These are phyloP conservation scores for Ilyonectria sp. DNA, from an alignment of 2,329 filamentous ascomycete species.

Conservation along the genomic window DNA sequence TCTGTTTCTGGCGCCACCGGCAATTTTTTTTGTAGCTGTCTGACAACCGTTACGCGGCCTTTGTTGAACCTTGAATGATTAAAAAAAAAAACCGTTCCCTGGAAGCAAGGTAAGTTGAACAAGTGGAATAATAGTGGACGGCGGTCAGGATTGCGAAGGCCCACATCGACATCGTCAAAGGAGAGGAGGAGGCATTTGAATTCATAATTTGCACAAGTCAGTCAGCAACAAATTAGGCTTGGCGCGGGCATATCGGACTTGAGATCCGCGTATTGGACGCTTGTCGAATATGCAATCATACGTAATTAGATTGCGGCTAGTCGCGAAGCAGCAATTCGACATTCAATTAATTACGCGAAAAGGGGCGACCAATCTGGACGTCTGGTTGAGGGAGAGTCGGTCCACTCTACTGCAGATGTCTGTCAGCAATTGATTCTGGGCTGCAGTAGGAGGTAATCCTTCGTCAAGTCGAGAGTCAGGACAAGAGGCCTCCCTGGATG, in stretches of 20 bases:
- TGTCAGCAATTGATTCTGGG: not conserved
- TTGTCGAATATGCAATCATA: not conserved
- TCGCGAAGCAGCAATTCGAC: conserved; percentile 4
- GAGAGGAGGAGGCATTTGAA: not conserved
- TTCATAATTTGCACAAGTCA: not conserved
- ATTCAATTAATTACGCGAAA: not conserved
- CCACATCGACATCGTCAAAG: not conserved
- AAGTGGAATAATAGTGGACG: not conserved
- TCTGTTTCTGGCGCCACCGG: too few relatives aligned
- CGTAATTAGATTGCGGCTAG: conserved; percentile 6
- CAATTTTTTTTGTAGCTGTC: too few relatives aligned
- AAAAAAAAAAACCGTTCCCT: too few relatives aligned
- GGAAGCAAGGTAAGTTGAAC: not conserved
- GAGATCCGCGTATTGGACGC: too few relatives aligned
- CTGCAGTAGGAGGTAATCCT: not conserved
- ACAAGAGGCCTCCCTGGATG: not conserved
- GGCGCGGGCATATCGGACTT: not conserved
- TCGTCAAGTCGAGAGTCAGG: not conserved
- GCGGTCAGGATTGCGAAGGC: not conserved
- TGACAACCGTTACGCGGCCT: too few relatives aligned
- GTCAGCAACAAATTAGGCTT: not conserved
- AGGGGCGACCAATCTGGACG: not conserved
- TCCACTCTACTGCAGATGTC: not conserved
- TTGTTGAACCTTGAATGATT: too few relatives aligned
- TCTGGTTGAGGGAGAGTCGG: not conserved